Evolutionary conservation across 441 rosid genomes (phyloP).

Genomic region (Corymbia calophylla): DNA sequence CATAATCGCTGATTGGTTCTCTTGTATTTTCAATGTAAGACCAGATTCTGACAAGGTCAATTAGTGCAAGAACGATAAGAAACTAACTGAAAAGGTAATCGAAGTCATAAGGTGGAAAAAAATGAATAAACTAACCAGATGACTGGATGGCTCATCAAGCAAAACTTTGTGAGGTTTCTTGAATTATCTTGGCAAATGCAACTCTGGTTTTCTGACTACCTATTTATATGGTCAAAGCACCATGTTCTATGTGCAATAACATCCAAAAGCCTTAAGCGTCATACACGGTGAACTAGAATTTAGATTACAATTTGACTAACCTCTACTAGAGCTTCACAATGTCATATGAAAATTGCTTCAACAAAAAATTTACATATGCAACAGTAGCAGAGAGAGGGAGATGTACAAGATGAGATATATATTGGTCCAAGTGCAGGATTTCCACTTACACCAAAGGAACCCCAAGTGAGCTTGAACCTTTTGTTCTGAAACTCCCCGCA

Average conservation of each 20-base stretch:
- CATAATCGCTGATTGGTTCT: not conserved
- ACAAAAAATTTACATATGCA: no score
- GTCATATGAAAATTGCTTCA: no score
- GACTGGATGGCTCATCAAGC: not conserved
- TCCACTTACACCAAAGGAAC: accelerated
- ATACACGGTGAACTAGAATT: not conserved
- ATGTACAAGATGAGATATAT: no score
- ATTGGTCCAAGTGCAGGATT: no score
- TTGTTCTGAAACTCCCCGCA: accelerated
- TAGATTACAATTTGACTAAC: not conserved
- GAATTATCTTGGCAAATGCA: not conserved
- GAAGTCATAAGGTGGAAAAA: not conserved
- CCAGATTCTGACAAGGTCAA: not conserved
- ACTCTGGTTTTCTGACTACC: not conserved
- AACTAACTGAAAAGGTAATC: not conserved
- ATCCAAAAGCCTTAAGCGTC: accelerated
- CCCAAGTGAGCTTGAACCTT: no score
- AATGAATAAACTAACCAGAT: not conserved
- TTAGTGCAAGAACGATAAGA: not conserved
- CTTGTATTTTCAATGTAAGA: not conserved
- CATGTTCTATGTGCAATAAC: not conserved
- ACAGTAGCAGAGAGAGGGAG: accelerated
- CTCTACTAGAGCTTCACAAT: not conserved
- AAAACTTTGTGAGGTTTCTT: accelerated
- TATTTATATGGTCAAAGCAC: not conserved